Evolutionary conservation across 2,329 filamentous ascomycete species (phyloP).

Genomic region (Parastagonospora nodorum): DNA sequence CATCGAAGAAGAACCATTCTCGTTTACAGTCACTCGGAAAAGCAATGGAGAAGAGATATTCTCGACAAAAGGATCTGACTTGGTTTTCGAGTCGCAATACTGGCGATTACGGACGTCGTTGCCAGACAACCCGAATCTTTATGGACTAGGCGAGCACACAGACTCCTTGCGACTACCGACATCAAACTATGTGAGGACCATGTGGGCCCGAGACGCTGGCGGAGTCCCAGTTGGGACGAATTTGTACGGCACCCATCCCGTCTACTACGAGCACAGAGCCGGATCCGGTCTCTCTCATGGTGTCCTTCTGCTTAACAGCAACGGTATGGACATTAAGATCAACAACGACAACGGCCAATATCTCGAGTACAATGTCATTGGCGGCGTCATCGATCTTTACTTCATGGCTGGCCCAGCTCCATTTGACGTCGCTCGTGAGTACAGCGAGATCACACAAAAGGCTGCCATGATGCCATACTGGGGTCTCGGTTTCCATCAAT

Average conservation of each 20-base stretch:
- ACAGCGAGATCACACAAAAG: constrained; percentile 53
- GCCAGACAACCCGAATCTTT: constrained; percentile 70
- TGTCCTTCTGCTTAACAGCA: constrained; percentile 42
- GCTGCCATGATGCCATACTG: constrained; percentile 58
- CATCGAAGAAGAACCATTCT: constrained; percentile 64
- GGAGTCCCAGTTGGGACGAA: constrained; percentile 65
- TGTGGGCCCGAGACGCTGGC: constrained; percentile 73
- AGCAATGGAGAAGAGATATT: constrained; percentile 66
- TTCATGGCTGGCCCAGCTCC: constrained; percentile 56
- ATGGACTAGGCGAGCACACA: constrained; percentile 78
- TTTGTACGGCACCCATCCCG: constrained; percentile 73
- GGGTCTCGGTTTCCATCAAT: constrained; percentile 58
- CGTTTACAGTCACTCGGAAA: constrained; percentile 66
- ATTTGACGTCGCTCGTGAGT: constrained; percentile 54
- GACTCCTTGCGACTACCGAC: constrained; percentile 71
- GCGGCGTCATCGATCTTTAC: constrained; percentile 73
- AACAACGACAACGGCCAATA: constrained; percentile 69
- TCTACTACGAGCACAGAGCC: constrained; percentile 73
- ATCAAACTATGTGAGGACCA: constrained; percentile 69
- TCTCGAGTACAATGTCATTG: constrained; percentile 77
- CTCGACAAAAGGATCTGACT: constrained; percentile 68
- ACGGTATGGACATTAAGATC: constrained; percentile 74
- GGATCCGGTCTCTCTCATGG: constrained; percentile 40
- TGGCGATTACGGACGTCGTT: constrained; percentile 72
- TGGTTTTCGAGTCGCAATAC: constrained; percentile 80